Evolutionary conservation across 108 stramenopile genomes (phyloP).

Genomic region (Nannochloropsis salina): DNA sequence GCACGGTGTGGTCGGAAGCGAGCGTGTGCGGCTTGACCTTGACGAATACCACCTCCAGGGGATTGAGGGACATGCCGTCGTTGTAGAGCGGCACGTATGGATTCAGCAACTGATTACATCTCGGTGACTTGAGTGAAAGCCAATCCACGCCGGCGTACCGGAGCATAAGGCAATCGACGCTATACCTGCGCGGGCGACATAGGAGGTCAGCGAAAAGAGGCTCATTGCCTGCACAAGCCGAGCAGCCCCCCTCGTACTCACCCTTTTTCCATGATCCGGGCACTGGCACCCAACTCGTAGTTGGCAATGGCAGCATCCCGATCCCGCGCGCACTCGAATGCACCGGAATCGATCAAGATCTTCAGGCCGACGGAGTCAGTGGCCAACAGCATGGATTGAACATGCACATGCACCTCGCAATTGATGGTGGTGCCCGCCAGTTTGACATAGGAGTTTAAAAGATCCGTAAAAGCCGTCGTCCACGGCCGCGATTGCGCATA

Average conservation of each 20-base stretch:
- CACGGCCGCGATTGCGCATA: neutral
- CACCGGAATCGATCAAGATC: neutral
- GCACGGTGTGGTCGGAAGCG: neutral
- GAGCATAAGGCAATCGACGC: constrained; percentile 1
- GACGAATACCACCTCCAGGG: constrained; percentile 13
- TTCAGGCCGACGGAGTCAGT: neutral
- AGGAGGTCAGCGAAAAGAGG: neutral
- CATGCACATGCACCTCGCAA: constrained; percentile 1
- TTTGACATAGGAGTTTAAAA: neutral
- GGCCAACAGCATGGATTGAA: constrained; percentile 6
- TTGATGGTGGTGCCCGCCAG: neutral
- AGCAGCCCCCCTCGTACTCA: neutral
- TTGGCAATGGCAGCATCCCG: neutral
- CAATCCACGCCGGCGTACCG: neutral
- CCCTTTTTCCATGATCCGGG: neutral
- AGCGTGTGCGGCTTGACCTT: neutral
- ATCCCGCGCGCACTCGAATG: neutral
- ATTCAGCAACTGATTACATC: neutral
- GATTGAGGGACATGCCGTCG: neutral
- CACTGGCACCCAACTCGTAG: neutral
- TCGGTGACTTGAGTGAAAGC: neutral
- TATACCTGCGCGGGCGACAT: neutral
- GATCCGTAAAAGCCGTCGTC: constrained; percentile 4
- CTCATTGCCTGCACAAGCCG: no score
- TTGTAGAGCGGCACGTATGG: neutral